These are phyloP conservation scores for Triangularia verruculosa DNA, from an alignment of 2,329 filamentous ascomycete species.

Conservation along the genomic window DNA sequence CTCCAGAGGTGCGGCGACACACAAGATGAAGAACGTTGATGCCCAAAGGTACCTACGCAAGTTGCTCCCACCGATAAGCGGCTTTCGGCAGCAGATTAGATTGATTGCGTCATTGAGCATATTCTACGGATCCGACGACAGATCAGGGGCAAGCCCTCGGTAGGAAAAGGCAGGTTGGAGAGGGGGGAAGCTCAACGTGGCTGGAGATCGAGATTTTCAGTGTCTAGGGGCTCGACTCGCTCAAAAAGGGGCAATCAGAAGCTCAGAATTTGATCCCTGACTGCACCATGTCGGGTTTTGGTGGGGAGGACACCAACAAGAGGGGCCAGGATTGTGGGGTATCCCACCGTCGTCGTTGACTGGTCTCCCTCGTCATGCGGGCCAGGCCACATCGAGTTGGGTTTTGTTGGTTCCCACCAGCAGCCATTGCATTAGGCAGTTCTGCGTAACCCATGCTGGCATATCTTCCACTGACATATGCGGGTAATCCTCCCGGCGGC, in stretches of 20 bases:
- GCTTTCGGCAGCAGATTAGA: background rate
- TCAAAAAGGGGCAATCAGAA: background rate
- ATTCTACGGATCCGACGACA: background rate
- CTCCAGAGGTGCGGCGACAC: background rate
- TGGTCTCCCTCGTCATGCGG: background rate
- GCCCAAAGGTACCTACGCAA: background rate
- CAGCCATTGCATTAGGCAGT: background rate
- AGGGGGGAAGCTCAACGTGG: background rate
- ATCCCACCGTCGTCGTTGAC: background rate
- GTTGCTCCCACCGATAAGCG: background rate
- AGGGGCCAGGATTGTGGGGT: background rate
- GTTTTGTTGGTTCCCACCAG: background rate
- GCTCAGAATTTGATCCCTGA: background rate
- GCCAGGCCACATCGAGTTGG: background rate
- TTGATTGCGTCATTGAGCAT: slow-evolving; percentile 5
- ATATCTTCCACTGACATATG: background rate
- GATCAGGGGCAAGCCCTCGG: background rate
- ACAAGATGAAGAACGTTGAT: background rate
- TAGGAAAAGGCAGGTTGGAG: background rate
- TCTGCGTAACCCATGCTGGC: background rate
- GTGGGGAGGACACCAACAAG: background rate
- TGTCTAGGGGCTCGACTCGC: background rate
- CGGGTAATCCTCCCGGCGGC: background rate
- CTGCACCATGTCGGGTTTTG: background rate
- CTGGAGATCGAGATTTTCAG: background rate